Evolutionary conservation across 1,139 yeast species (phyloP).

Genomic region (Zygosaccharomyces pseudobailii): DNA sequence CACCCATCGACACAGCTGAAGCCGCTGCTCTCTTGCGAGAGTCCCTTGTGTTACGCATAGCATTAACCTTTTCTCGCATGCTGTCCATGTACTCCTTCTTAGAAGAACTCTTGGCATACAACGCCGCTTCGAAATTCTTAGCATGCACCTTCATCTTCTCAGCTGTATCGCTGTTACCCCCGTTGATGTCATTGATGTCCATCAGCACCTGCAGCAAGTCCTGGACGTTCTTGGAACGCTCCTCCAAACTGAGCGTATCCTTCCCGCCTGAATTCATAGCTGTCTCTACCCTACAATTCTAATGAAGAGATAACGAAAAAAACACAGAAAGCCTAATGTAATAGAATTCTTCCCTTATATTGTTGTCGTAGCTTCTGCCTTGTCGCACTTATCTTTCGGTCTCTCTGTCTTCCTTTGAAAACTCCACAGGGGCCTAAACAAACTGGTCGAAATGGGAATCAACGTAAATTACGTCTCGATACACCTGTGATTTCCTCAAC

Average conservation of each 20-base stretch:
- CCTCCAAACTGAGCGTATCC: slow-evolving; percentile 30
- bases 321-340: background rate
- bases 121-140: slow-evolving; percentile 34
- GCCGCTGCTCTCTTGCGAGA: slow-evolving; percentile 27
- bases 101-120: slow-evolving; percentile 33
- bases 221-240: slow-evolving; percentile 32
- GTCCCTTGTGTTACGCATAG: slow-evolving; percentile 33
- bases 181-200: slow-evolving; percentile 34
- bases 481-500: background rate
- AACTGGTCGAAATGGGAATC: background rate
- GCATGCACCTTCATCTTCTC: slow-evolving; percentile 36
- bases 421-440: background rate
- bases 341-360: background rate
- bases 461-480: background rate
- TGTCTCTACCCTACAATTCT: background rate
- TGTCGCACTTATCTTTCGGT: background rate
- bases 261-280: slow-evolving; percentile 26
- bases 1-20: slow-evolving; percentile 16
- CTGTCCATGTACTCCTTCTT: slow-evolving; percentile 34
- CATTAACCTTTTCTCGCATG: slow-evolving; percentile 33
- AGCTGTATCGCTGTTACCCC: slow-evolving; percentile 32
- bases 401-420: background rate
- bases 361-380: background rate
- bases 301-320: background rate
- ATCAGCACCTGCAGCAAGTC: slow-evolving; percentile 33